phyloP scores from a whole-genome alignment of 1,284 basidiomycete genomes.

The Porodaedalea pini region DNA sequence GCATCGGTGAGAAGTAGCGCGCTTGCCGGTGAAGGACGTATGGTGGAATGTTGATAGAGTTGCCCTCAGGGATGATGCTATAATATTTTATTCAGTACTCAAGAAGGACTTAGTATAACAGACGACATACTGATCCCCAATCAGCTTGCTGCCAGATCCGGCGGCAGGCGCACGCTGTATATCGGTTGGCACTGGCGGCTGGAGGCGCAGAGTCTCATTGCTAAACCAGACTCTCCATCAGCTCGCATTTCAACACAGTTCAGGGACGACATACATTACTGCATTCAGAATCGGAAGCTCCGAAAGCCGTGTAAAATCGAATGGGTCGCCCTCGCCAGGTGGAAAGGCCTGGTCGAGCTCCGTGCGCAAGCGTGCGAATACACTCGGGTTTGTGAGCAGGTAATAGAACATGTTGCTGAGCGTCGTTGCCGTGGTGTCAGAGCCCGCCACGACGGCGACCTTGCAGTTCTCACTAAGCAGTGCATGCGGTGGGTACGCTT shows the following conservation, averaged over 20 bases:
- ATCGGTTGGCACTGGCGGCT: slow-evolving; percentile 10
- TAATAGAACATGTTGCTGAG: slow-evolving; percentile 31
- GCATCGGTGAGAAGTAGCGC: slow-evolving; percentile 37
- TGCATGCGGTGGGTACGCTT: slow-evolving; percentile 21
- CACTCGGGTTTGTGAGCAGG: slow-evolving; percentile 31
- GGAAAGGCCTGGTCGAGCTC: slow-evolving; percentile 30
- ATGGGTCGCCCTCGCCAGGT: slow-evolving; percentile 17
- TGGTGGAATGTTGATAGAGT: slow-evolving; percentile 42
- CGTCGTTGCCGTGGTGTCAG: slow-evolving; percentile 36
- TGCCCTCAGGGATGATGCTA: slow-evolving; percentile 49
- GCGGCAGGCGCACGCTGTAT: slow-evolving; percentile 16
- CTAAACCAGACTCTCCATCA: too few relatives aligned
- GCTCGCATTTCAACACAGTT: too few relatives aligned
- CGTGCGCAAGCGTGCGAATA: slow-evolving; percentile 27
- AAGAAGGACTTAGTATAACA: not conserved
- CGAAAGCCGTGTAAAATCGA: slow-evolving; percentile 23
- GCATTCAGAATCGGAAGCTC: slow-evolving; percentile 33
- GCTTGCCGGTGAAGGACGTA: slow-evolving; percentile 45
- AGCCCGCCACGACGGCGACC: slow-evolving; percentile 36
- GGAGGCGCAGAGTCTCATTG: slow-evolving; percentile 14
- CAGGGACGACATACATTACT: slow-evolving; percentile 31
- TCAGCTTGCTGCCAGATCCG: slow-evolving; percentile 5
- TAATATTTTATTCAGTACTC: not conserved
- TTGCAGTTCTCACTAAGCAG: slow-evolving; percentile 32
- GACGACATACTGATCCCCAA: slow-evolving; percentile 14